Evolutionary conservation across 495 filamentous ascomycete species (phyloP), one percentile per base, ranked within the genome.

Genomic region (Hyaloscypha variabilis): DNA sequence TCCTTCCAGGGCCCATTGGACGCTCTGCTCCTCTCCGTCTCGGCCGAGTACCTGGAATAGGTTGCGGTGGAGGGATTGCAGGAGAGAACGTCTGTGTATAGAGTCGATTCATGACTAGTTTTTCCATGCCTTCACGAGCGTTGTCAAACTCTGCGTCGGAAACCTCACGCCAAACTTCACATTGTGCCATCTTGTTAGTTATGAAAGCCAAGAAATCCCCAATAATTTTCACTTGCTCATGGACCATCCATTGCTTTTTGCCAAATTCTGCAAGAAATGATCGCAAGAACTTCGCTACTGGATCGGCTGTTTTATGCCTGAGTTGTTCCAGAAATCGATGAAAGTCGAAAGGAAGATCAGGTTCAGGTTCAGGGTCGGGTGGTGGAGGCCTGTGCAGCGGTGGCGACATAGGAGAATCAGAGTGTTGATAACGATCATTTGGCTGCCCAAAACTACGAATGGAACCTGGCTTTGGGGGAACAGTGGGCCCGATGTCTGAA

Each of bases 161-260:
- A 0, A 97, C 93, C 49, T 93, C 90, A 55, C 92, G 88, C 95
- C 95, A 99, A 8, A 99, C 91, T 63, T 99, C 95, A 72, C 95
- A 99, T 68, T 91, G 86, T n/a, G 89, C 92, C 95, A 99, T 99
- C 77, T 97, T 97, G 76, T 95, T 97, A 49, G 91, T 90, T 64
- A 99, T 99, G 69, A 99, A 99, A n/a, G 91, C 84, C 46, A 99
- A 81, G 71, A 99, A 99, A 73, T 99, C 95, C 62, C 91, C 87
- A 65, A 99, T 94, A 53, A 99, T 97, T 75, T 99, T 99, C 67
- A 97, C 94, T 75, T 99, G 95, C 76, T 99, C 95, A 72, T 98
- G 95, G 8, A 96, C 95, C 94, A 96, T 96, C 95, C 95, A 99
- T 76, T 97, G 96, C 69, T 92, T 91, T 78, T 99, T 99, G 13